Conservation (phyloP, 2,329 filamentous ascomycete genomes). For the Aspergillus carbonarius region DNA sequence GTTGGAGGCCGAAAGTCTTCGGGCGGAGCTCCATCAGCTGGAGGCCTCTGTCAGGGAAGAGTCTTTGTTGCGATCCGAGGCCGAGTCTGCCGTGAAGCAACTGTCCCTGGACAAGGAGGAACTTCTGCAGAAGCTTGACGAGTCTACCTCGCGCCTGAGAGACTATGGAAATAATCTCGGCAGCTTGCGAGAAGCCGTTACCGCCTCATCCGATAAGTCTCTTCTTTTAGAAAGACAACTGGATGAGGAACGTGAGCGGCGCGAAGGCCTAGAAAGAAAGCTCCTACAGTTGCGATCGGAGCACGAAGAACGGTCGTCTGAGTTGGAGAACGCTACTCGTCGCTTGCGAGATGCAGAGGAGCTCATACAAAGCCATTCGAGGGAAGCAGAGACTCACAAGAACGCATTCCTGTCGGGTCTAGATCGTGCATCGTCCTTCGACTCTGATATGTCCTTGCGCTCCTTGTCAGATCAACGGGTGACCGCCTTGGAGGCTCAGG, state of each 20-base stretch:
- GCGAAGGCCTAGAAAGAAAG: conserved; percentile 74
- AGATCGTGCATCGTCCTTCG: conserved; percentile 63
- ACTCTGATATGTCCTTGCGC: conserved; percentile 35
- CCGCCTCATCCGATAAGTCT: conserved; percentile 75
- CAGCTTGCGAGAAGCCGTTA: conserved; percentile 73
- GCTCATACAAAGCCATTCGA: conserved; percentile 79
- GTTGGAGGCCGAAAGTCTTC: conserved; percentile 79
- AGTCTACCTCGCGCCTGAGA: conserved; percentile 64
- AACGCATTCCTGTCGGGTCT: conserved; percentile 79
- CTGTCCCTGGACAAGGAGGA: conserved; percentile 86
- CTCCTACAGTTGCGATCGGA: conserved; percentile 74
- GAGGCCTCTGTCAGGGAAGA: conserved; percentile 80
- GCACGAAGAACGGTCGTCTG: conserved; percentile 74
- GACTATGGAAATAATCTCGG: conserved; percentile 71
- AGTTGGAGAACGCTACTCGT: conserved; percentile 72
- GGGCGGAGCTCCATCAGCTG: conserved; percentile 77
- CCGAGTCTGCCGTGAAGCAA: conserved; percentile 70
- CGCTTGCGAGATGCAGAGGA: conserved; percentile 84
- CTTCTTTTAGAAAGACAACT: conserved; percentile 75
- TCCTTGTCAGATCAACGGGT: conserved; percentile 58
- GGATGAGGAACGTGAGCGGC: conserved; percentile 70
- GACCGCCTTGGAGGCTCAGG: conserved; percentile 72
- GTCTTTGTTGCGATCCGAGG: conserved; percentile 72
- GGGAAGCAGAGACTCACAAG: conserved; percentile 82
- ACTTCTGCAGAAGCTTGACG: conserved; percentile 66